phyloP scores from a whole-genome alignment of 805 yeast genomes.

The Metschnikowia sp. region DNA sequence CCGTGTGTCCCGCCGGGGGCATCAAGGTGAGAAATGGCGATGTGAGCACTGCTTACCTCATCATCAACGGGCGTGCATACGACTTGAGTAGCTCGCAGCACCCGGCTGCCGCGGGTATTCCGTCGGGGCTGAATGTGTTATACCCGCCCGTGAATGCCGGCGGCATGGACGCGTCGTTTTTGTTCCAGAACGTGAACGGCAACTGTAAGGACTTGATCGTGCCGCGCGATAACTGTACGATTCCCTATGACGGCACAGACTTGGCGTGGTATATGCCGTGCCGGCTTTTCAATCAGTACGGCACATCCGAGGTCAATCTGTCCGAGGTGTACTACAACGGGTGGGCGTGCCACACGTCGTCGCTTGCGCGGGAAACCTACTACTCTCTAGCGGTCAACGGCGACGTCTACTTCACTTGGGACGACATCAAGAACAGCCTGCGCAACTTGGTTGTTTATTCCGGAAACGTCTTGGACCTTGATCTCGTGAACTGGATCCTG shows the following conservation, averaged over 20 bases:
- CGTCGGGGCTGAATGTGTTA: slow-evolving; percentile 64
- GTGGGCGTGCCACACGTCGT: slow-evolving; percentile 81
- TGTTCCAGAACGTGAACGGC: slow-evolving; percentile 90
- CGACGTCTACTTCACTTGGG: slow-evolving; percentile 88
- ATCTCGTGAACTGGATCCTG: slow-evolving; percentile 71
- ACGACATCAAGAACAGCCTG: slow-evolving; percentile 62
- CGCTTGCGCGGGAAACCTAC: slow-evolving; percentile 64
- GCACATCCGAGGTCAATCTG: slow-evolving; percentile 63
- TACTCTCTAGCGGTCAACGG: slow-evolving; percentile 60
- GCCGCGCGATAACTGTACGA: slow-evolving; percentile 65
- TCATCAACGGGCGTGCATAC: slow-evolving; percentile 81
- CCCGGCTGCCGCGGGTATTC: slow-evolving; percentile 79
- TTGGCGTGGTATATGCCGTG: slow-evolving; percentile 98
- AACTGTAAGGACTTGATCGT: slow-evolving; percentile 76
- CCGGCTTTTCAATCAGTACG: slow-evolving; percentile 63
- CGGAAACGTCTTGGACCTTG: slow-evolving; percentile 84
- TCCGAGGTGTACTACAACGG: slow-evolving; percentile 69
- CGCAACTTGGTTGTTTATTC: slow-evolving; percentile 84
- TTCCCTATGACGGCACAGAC: slow-evolving; percentile 59
- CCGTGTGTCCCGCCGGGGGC: slow-evolving; percentile 58
- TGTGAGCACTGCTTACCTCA: slow-evolving; percentile 57
- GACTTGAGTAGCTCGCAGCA: slow-evolving; percentile 68
- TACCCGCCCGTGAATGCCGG: slow-evolving; percentile 89
- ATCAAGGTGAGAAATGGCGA: slow-evolving; percentile 57
- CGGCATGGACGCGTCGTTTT: slow-evolving; percentile 77